phyloP scores from a whole-genome alignment of 495 filamentous ascomycete genomes.

The Penicillium turbatum region DNA sequence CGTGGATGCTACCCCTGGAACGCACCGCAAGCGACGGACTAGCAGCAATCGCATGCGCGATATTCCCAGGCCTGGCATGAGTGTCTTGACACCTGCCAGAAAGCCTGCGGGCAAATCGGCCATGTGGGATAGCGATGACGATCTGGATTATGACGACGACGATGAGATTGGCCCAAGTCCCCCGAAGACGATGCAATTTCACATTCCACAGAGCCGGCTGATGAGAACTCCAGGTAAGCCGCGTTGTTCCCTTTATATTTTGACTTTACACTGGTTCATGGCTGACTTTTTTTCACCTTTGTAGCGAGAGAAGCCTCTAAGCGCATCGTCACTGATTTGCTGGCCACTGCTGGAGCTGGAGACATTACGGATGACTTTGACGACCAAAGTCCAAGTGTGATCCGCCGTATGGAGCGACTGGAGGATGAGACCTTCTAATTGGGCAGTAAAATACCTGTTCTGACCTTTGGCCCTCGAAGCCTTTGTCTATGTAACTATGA shows the following conservation, averaged over 20 bases:
- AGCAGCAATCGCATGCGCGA: slow-evolving; percentile 32
- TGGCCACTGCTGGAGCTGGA: slow-evolving; percentile 66
- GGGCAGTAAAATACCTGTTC: neutral
- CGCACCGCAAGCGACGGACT: slow-evolving; percentile 34
- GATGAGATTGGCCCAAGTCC: slow-evolving; percentile 71
- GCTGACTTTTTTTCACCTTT: neutral
- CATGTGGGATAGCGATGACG: slow-evolving; percentile 63
- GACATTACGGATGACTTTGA: slow-evolving; percentile 42
- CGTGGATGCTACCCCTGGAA: slow-evolving; percentile 30
- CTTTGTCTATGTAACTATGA: too few species aligned
- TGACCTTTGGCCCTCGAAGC: too few species aligned
- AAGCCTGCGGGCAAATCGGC: slow-evolving; percentile 23
- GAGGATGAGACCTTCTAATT: slow-evolving; percentile 67
- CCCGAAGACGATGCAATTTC: slow-evolving; percentile 96
- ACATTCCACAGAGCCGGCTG: slow-evolving; percentile 78
- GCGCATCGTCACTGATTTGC: slow-evolving; percentile 85
- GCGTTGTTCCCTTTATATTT: neutral
- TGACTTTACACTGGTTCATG: neutral
- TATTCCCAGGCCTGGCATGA: slow-evolving; percentile 66
- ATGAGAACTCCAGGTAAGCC: slow-evolving; percentile 87
- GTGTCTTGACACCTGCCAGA: slow-evolving; percentile 66
- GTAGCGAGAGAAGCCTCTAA: slow-evolving; percentile 84
- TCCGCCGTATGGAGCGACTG: slow-evolving; percentile 59
- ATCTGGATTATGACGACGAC: slow-evolving; percentile 55
- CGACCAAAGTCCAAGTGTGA: slow-evolving; percentile 69